phyloP scores from a whole-genome alignment of 1,139 yeast genomes.

The Geotrichum fermentans region DNA sequence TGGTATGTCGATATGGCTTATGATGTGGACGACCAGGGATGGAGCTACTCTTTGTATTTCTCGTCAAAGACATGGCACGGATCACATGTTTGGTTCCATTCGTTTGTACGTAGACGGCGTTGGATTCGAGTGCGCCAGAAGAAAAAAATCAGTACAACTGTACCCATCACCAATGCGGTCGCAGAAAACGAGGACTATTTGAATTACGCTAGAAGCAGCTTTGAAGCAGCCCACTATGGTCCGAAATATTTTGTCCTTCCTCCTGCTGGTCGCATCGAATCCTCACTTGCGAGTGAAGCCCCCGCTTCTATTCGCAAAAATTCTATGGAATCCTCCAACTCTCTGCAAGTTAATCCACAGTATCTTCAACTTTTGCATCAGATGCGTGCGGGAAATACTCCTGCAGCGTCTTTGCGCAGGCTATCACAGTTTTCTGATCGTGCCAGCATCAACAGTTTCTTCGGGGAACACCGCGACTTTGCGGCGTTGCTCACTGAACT shows the following conservation, averaged over 20 bases:
- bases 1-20: constrained; percentile 72
- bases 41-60: constrained; percentile 55
- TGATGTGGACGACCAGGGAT: constrained; percentile 75
- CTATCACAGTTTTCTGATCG: constrained; percentile 6
- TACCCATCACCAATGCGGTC: not conserved
- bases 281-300: constrained; percentile 2
- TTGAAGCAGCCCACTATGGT: constrained; percentile 10
- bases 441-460: not conserved
- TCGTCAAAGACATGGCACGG: constrained; percentile 40
- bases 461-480: constrained; percentile 4
- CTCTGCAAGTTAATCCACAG: not conserved
- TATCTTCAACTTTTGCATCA: not conserved
- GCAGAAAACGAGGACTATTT: not conserved
- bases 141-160: not conserved
- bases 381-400: not conserved
- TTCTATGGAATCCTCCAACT: not conserved
- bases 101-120: constrained; percentile 41
- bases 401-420: constrained; percentile 3
- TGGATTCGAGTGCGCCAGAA: constrained; percentile 40
- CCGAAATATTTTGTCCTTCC: constrained; percentile 13
- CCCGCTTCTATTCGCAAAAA: not conserved
- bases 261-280: constrained; percentile 14
- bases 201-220: constrained; percentile 8
- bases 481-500: not conserved
- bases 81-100: constrained; percentile 38